Evolutionary conservation across 148 eudicot genomes (phyloP), one percentile per base, ranked within the genome.

Genomic region (Rhododendron ferrugineum): DNA sequence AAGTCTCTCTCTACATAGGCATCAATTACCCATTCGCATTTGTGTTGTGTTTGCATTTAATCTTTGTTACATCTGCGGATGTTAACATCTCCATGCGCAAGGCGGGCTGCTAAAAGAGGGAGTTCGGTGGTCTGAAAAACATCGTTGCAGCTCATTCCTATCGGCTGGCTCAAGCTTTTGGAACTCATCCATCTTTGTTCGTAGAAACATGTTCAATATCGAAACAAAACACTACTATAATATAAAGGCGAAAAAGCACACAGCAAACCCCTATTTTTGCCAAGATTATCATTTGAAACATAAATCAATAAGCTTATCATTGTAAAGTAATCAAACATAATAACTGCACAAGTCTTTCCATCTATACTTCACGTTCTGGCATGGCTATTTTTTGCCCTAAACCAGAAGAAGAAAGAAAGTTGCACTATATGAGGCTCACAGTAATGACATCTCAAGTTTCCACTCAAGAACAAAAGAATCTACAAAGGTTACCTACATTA

Each of bases 401-500:
- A 50, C 56, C 34, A 58, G 49, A 84, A 78, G 30, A 50, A 50
- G 73, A 68, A 28, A 87, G 68, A 60, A 44, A 42, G 46, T 20
- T 68, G 74, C 84, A 79, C 68, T 78, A 42, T 76, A 42, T 30
- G 47, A 76, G 72, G 81, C 46, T 50, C 18, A 70, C 40, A 30
- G 37, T 23, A 75, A 83, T 18, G 11, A 37, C 79, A 78, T 23
- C 58, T 78, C 34, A 30, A 77, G 80, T 52, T 64, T 83, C 73
- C 64, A 77, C 74, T 56, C 83, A 47, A 64, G 64, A 49, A 70
- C 34, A 81, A 85, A 36, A 72, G 37, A 30, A 66, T 37, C 68
- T 49, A 76, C 44, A 80, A 72, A 36, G 68, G 62, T 34, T 85
- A 82, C 89, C 87, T 88, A 87, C 58, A 74, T 68, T 66, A 84